Evolutionary conservation across 2,329 filamentous ascomycete genomes (phyloP).

Genomic region (Monosporascus sp.): DNA sequence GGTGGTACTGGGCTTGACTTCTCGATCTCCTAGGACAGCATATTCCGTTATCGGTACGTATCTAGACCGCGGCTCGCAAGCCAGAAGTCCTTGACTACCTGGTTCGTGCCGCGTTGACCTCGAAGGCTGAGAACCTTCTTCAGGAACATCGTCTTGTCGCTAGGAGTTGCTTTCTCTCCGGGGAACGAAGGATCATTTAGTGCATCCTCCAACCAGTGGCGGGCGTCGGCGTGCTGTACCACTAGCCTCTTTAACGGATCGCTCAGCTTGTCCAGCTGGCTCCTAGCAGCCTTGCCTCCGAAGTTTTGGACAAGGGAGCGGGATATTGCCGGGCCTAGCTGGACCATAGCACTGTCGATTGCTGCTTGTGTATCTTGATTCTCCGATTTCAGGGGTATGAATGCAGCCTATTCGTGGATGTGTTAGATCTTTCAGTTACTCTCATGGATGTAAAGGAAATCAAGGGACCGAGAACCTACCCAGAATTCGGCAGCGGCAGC

Average conservation of each 20-base stretch:
- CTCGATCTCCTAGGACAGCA: background rate
- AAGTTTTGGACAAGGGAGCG: constrained; percentile 59
- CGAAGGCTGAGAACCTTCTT: constrained; percentile 63
- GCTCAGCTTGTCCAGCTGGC: constrained; percentile 65
- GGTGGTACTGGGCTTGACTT: background rate
- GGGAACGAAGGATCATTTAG: constrained; percentile 52
- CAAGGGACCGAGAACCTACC: constrained; percentile 39
- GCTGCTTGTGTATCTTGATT: constrained; percentile 37
- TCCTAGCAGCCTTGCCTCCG: constrained; percentile 62
- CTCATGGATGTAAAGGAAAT: background rate
- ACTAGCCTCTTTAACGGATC: constrained; percentile 68
- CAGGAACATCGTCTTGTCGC: constrained; percentile 60
- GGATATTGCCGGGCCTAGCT: constrained; percentile 57
- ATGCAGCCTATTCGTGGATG: constrained; percentile 38
- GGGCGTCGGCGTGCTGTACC: constrained; percentile 48
- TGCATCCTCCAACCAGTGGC: constrained; percentile 58
- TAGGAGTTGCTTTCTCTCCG: constrained; percentile 50
- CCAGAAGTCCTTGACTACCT: constrained; percentile 68
- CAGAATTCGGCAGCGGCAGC: constrained; percentile 70
- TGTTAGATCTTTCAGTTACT: constrained; percentile 3
- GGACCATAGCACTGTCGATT: constrained; percentile 46
- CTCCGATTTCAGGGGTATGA: constrained; percentile 43
- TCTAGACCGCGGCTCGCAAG: constrained; percentile 47
- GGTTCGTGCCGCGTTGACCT: constrained; percentile 59
- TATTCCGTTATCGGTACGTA: background rate